phyloP scores from a whole-genome alignment of 1,284 basidiomycete species.

The Rhodofomes roseus region DNA sequence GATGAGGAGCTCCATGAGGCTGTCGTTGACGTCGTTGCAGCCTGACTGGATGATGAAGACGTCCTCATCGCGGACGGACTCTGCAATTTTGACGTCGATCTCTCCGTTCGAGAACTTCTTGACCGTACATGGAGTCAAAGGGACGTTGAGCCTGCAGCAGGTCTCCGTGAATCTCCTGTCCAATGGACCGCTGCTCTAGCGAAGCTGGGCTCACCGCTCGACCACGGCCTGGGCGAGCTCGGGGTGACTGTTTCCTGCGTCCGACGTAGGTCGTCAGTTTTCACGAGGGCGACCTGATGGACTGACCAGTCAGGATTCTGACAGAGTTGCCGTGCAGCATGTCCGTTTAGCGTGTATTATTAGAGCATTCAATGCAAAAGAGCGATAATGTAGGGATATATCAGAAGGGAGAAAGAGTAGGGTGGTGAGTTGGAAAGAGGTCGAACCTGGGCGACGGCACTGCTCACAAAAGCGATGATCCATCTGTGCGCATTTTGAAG shows the following conservation, averaged over 20 bases:
- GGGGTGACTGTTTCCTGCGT: slow-evolving; percentile 93
- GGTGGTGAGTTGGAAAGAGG: slow-evolving; percentile 2
- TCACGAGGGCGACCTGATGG: slow-evolving; percentile 1
- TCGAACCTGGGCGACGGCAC: slow-evolving; percentile 11
- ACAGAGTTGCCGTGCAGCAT: slow-evolving; percentile 94
- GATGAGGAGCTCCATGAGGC: slow-evolving; percentile 89
- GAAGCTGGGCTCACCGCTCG: slow-evolving; percentile 81
- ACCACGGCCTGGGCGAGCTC: slow-evolving; percentile 94
- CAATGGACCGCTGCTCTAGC: slow-evolving; percentile 33
- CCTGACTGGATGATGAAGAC: slow-evolving; percentile 94
- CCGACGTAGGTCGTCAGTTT: slow-evolving; percentile 12
- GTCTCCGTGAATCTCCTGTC: slow-evolving; percentile 34
- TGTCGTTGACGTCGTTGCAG: slow-evolving; percentile 77
- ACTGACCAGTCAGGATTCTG: slow-evolving; percentile 85
- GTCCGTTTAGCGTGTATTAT: slow-evolving; percentile 26
- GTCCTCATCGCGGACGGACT: slow-evolving; percentile 96
- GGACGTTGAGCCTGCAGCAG: slow-evolving; percentile 78
- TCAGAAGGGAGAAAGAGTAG: slow-evolving; percentile 9
- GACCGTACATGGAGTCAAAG: slow-evolving; percentile 87
- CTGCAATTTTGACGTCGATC: slow-evolving; percentile 88
- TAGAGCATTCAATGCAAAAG: slow-evolving; percentile 23
- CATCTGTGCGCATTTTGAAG: slow-evolving; percentile 28
- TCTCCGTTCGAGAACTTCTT: slow-evolving; percentile 97
- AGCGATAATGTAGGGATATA: slow-evolving; percentile 11
- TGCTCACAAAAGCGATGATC: slow-evolving; percentile 14